Base-by-base conservation (phyloP, 176 grass and related monocot genomes). In the Triticum monococcum region DNA sequence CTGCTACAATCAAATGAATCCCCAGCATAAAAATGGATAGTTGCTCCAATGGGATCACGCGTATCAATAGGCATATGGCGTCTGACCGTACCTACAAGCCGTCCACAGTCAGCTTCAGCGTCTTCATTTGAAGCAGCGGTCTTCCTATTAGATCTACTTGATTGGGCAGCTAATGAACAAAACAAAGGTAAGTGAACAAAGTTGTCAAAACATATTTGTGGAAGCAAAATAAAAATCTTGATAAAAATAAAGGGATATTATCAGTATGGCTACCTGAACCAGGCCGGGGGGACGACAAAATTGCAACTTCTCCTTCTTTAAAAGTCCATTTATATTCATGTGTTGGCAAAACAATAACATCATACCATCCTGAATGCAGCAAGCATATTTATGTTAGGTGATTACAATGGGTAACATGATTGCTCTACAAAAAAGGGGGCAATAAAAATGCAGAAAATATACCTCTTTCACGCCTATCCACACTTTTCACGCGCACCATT, bases 391-490 rank as follows among this genome's bases (percentile, higher is more conserved):
- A 20, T 79, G 13, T 72, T 79, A 81, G 24, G 13, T 80, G 28
- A 56, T 64, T 79, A 82, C 52, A 84, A 6, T 69, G 20, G n/a
- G 50, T 52, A 23, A 85, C 31, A 45, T 83, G 83, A 65, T 45
- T 18, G 36, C 14, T 81, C 68, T 37, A 83, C 7, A 80, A 80
- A 80, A 8, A 25, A 68, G 23, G 10, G 28, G 28, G 12, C 38
- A 66, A 56, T 7, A 46, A 35, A 87, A 9, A 63, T 28, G 57
- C 50, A 5, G 54, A 77, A 78, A 63, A 22, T 18, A 38, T 75
- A 99, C 97, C 97, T 97, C 97, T 95, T 91, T 99, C 94, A 69
- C 97, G 90, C 75, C 89, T 97, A 74, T 99, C 97, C 50, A 97
- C 85, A 46, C 25, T 88, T 91, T 97, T 99, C 37, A 99, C 68